These are phyloP conservation scores for Trichosporon sp. DNA, from an alignment of 1,284 basidiomycete genomes.

Conservation along the genomic window DNA sequence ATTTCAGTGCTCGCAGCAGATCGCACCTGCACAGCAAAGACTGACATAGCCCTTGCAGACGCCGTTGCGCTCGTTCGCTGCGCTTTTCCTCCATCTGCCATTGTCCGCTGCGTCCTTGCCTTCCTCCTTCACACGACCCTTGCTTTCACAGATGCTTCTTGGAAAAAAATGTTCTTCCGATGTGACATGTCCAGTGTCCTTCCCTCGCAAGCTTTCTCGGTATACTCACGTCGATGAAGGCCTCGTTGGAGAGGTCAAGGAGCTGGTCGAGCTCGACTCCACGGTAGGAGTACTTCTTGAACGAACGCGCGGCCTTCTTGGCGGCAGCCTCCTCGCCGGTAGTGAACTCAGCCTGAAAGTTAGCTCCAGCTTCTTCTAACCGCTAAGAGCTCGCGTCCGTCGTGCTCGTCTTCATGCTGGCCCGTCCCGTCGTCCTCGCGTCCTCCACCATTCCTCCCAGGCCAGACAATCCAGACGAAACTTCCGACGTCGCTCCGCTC, in stretches of 20 bases:
- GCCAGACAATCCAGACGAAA: no score
- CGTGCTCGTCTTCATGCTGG: no score
- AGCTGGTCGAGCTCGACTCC: constrained; percentile 97
- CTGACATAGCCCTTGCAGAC: not conserved
- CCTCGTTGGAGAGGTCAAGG: constrained; percentile 93
- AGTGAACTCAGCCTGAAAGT: constrained; percentile 63
- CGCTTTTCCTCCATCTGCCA: not conserved
- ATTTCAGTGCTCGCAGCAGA: no score
- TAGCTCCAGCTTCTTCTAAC: not conserved
- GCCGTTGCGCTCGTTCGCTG: not conserved
- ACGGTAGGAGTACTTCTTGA: constrained; percentile 98
- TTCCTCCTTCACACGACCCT: not conserved
- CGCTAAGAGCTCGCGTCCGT: no score
- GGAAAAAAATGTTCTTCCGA: not conserved
- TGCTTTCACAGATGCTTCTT: not conserved
- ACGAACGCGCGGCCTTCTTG: constrained; percentile 95
- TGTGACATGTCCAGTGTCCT: not conserved
- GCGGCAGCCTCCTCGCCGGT: constrained; percentile 87
- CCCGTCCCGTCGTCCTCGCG: not conserved
- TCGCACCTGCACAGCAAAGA: not conserved
- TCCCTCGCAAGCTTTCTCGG: not conserved
- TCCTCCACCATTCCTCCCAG: not conserved
- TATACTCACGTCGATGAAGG: constrained; percentile 61
- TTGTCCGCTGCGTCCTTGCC: not conserved
- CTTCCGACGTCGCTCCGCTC: not conserved